Base-by-base conservation (phyloP, 2,329 filamentous ascomycete species). In the Ciborinia camelliae region DNA sequence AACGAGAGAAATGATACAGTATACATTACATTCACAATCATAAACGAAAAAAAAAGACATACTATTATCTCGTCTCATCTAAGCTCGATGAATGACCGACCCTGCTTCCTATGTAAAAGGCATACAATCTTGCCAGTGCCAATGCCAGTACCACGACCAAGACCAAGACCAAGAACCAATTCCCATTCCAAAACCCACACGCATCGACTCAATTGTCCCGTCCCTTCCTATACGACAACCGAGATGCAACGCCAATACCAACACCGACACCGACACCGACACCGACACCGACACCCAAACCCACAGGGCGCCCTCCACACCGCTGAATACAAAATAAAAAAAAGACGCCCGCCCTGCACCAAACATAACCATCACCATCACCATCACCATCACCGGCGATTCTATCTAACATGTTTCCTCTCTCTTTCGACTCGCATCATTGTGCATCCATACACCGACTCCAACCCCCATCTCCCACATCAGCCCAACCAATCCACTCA, bases 401-500 rank as follows among this genome's bases (percentile, higher is more conserved):
- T 35, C 30, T 47, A 63, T 57, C 30, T 63, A 47, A 57, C 57
- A 57, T 57, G 15, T 4, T 41, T 47, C 20, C 51, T 23, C n/a
- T 8, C 41, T 58, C 20, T 32, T 47, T 26, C 30, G 26, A 23
- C 10, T 30, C 18, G 4, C 23, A 45, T 35, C 55, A 45, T n/a
- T 15, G n/a, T 20, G 7, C 28, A 55, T 4, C 26, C 12, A 54
- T 26, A 37, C 48, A 35, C n/a, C n/a, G n/a, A n/a, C 10, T 41
- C 18, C 28, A 45, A 45, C 53, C 12, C 9, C n/a, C 35, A 62
- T n/a, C 6, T 35, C 4, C 15, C n/a, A 52, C 15, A 5, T 35
- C 26, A 41, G 2, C 12, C 45, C 14, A 48, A 26, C 8, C 14
- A 30, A 15, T 47, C 8, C n/a, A 59, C 55, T 73, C 65, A 94